phyloP scores from a whole-genome alignment of 1,139 yeast species.

The Geotrichum bryndzae region DNA sequence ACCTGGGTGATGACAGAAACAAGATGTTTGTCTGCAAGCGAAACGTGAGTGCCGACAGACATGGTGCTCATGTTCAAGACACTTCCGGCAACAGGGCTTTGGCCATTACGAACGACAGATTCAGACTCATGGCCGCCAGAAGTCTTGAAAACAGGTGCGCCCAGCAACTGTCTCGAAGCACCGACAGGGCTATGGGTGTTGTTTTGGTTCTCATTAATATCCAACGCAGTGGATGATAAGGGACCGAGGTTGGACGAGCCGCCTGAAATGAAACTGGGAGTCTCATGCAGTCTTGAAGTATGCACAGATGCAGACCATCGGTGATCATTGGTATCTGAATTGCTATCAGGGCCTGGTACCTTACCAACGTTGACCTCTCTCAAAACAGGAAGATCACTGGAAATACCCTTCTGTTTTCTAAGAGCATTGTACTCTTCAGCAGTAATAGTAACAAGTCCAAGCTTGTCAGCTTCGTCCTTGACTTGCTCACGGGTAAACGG shows the following conservation, averaged over 20 bases:
- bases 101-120: neutral
- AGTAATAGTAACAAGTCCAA: conserved; percentile 40
- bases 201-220: neutral
- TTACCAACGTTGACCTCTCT: conserved; percentile 21
- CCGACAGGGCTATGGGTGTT: neutral
- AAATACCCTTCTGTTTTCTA: conserved; percentile 17
- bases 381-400: conserved; percentile 14
- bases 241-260: conserved; percentile 2
- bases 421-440: conserved; percentile 30
- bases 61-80: conserved; percentile 28
- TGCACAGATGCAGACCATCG: conserved; percentile 9
- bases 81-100: conserved; percentile 15
- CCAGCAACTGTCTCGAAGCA: neutral
- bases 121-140: conserved; percentile 3
- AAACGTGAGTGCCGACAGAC: conserved; percentile 65
- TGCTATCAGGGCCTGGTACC: neutral
- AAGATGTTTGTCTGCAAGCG: conserved; percentile 62
- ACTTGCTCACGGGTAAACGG: conserved; percentile 20
- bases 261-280: neutral
- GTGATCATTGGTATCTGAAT: neutral
- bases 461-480: conserved; percentile 21
- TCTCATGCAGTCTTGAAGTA: conserved; percentile 9
- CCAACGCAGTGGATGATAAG: neutral
- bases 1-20: conserved; percentile 87
- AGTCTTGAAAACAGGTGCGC: conserved; percentile 1